Evolutionary conservation across 495 filamentous ascomycete genomes (phyloP), one percentile per base, ranked within the genome.

Genomic region (Aspergillus haitiensis): DNA sequence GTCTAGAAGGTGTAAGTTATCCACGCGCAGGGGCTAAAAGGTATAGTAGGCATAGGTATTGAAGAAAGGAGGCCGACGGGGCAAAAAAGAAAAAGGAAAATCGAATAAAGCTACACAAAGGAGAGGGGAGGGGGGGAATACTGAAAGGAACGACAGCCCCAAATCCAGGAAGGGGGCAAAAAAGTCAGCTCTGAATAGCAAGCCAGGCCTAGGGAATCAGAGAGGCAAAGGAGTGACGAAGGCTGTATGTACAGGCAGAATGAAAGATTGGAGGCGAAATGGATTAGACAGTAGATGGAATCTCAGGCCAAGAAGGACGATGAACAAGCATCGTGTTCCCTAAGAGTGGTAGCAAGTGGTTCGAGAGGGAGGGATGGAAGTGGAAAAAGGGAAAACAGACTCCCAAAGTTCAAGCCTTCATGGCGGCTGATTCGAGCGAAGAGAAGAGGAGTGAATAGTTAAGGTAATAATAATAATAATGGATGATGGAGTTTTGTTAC

Each of bases 101-200:
- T 27, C 21, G 21, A 27, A 27, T 27, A 1, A 27, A 27, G 21
- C 21, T 27, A 27, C 21, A 27, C 21, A 27, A 27, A 27, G 21
- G 12, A 47, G 44, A 15, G 15, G 15, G 6, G 44, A 18, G 37
- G n/a, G 37, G 37, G 37, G 37, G 6, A 40, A 59, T 60, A 62
- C 52, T 58, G 52, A 68, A 75, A 76, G 72, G 73, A 76, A 70
- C 70, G 73, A 75, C 73, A 75, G 72, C 72, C 73, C 72, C 63
- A 53, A 46, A 32, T n/a, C 42, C 15, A 53, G 40, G 36, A 27
- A 21, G 57, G 52, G 51, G 53, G 48, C 32, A 49, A 50, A 46
- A 48, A 18, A 58, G 53, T 52, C 27, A 57, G 59, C 52, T 64
- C 44, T 40, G 64, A 56, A 39, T 37, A 61, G 44, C 55, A 42